phyloP scores from a whole-genome alignment of 192 early-diverging fungal genomes.

The Piromyces finnis region DNA sequence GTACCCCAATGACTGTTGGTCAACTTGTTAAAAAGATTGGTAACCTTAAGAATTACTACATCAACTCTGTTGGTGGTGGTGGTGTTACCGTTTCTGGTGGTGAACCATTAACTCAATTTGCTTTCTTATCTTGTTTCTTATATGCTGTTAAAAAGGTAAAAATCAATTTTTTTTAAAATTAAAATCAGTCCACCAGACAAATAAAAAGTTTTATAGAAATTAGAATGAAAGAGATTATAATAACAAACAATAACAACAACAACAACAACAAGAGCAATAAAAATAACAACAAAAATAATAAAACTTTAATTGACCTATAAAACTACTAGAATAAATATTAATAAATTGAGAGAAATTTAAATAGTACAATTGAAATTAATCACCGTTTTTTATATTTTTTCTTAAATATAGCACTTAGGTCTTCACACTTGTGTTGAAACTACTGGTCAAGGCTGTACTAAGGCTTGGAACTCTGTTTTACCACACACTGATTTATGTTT shows the following conservation, averaged over 20 bases:
- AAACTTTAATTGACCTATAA: too few species aligned
- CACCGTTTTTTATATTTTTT: too few species aligned
- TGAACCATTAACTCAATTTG: slow-evolving; percentile 6
- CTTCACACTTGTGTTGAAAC: slow-evolving; percentile 9
- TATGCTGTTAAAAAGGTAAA: slow-evolving; percentile 3
- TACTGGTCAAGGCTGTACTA: slow-evolving; percentile 4
- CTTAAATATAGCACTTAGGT: slow-evolving; percentile 2
- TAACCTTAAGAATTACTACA: slow-evolving; percentile 3
- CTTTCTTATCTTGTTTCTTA: slow-evolving; percentile 2
- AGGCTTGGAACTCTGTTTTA: slow-evolving; percentile 5
- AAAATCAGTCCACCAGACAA: too few species aligned
- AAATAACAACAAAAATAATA: too few species aligned
- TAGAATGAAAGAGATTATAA: too few species aligned
- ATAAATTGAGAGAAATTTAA: too few species aligned
- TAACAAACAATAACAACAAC: too few species aligned
- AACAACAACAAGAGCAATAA: too few species aligned
- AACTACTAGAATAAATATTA: too few species aligned
- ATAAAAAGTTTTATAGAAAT: too few species aligned
- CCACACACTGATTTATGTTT: slow-evolving; percentile 8
- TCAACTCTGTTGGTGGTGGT: background rate
- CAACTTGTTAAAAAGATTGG: slow-evolving; percentile 1
- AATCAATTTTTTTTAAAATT: too few species aligned
- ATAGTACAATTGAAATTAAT: too few species aligned
- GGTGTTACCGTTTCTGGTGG: slow-evolving; percentile 8
- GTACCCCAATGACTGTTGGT: slow-evolving; percentile 1